Conservation (phyloP, 2,329 filamentous ascomycete genomes). For the Zarea fungicola region DNA sequence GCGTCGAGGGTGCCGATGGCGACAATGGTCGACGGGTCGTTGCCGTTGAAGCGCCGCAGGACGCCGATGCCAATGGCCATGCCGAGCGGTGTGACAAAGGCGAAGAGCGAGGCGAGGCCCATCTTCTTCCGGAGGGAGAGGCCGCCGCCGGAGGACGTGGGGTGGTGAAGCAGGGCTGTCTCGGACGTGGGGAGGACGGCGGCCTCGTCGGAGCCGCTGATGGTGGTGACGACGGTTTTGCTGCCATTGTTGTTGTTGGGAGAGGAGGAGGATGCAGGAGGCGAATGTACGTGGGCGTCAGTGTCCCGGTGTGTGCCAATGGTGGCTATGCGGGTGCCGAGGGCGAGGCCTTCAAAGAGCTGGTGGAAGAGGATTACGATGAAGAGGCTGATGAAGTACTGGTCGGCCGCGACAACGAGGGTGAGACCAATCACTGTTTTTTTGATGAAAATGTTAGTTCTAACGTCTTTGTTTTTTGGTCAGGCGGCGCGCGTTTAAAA, state of each 20-base stretch:
- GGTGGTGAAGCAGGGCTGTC: slow-evolving; percentile 12
- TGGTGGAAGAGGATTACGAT: slow-evolving; percentile 73
- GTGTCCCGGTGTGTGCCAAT: slow-evolving; percentile 34
- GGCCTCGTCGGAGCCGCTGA: slow-evolving; percentile 15
- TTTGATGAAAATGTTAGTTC: too few relatives aligned
- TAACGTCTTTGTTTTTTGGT: too few relatives aligned
- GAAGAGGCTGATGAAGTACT: slow-evolving; percentile 52
- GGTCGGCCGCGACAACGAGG: slow-evolving; percentile 54
- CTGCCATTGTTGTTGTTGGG: not conserved
- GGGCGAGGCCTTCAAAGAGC: slow-evolving; percentile 71
- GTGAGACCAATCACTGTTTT: slow-evolving; percentile 60
- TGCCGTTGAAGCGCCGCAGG: slow-evolving; percentile 66
- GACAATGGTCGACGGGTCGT: slow-evolving; percentile 61
- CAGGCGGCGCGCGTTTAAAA: too few relatives aligned
- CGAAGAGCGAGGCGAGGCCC: slow-evolving; percentile 58
- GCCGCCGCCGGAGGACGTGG: slow-evolving; percentile 13
- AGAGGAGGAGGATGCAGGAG: not conserved
- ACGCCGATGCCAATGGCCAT: slow-evolving; percentile 78
- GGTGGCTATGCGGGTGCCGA: slow-evolving; percentile 64
- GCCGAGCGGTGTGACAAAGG: slow-evolving; percentile 68
- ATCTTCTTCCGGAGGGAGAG: slow-evolving; percentile 47
- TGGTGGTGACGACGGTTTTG: slow-evolving; percentile 17
- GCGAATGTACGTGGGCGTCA: not conserved
- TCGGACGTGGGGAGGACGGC: slow-evolving; percentile 13
- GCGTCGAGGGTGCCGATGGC: slow-evolving; percentile 71